Evolutionary conservation across 2,329 filamentous ascomycete genomes (phyloP), one percentile per base, ranked within the genome.

Genomic region (Cordyceps militaris): DNA sequence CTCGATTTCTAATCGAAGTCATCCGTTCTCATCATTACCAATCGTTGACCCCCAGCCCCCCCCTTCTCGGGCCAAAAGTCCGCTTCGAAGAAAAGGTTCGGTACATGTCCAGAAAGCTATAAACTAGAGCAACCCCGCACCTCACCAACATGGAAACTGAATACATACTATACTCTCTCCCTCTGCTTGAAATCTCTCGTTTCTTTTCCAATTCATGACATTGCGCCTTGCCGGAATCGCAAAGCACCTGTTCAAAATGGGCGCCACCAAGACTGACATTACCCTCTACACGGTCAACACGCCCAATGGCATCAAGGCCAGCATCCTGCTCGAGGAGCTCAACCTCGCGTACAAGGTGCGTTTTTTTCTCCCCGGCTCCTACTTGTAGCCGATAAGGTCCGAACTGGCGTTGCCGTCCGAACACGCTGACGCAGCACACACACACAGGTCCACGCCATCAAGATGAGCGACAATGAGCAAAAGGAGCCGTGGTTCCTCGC

Each of bases 291-390:
- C 91, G 13, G 79, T 82, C 13, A 81, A 85, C 67, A 96, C 92
- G 53, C 90, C 92, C 47, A 96, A 96, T 73, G 91, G 91, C 62
- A 88, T 94, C 79, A 96, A 96, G 72, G 83, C 90, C 61, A 91
- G 89, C 58, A 96, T 96, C 63, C 80, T 89, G 10, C 76, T 97
- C 16, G 91, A 95, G 74, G 91, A 96, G 74, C 80, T 96, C 4
- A 87, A 86, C 63, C 75, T 95, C 42, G 82, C 87, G n/a, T 96
- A 96, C 76, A 85, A 91, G 73, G 82, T 85, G 54, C 46, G 58
- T 14, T 16, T 46, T 9, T 11, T 13, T 19, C n/a, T 21, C 7
- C 4, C n/a, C 14, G 38, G 3, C 3, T 16, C n/a, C n/a, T 2
- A 9, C 13, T 8, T 10, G 38, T 4, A 40, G n/a, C 16, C 3